These are phyloP conservation scores for Colletotrichum eleusines DNA, from an alignment of 2,329 filamentous ascomycete species.

Conservation along the genomic window DNA sequence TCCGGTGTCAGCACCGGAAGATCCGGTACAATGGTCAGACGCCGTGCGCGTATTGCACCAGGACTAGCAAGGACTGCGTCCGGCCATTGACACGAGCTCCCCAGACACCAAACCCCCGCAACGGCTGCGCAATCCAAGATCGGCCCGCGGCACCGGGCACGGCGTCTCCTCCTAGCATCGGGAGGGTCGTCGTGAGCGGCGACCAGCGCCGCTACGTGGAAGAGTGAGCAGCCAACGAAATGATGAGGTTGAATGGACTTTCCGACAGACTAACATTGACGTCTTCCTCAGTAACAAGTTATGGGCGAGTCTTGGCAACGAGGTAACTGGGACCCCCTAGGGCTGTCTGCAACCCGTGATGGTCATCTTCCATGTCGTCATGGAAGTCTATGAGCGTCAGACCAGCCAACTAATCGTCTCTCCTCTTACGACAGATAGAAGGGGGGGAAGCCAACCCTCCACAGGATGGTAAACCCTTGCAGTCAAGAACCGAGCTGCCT, in stretches of 20 bases:
- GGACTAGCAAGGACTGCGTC: slow-evolving; percentile 54
- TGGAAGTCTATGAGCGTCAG: background rate
- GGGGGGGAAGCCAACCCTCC: background rate
- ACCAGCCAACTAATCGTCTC: background rate
- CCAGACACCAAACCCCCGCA: background rate
- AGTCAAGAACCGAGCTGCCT: background rate
- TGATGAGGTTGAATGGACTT: no score
- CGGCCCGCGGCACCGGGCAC: background rate
- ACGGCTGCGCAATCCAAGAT: background rate
- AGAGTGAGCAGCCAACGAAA: background rate
- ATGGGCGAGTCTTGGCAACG: slow-evolving; percentile 20
- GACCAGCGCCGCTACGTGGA: slow-evolving; percentile 27
- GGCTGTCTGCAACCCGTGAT: background rate
- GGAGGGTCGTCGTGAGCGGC: slow-evolving; percentile 8
- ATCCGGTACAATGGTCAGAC: slow-evolving; percentile 71
- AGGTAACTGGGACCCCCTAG: background rate
- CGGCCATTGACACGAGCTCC: background rate
- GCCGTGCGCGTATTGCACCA: slow-evolving; percentile 70
- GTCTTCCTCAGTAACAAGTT: slow-evolving; percentile 17
- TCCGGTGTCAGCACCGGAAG: slow-evolving; percentile 70
- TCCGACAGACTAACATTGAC: background rate
- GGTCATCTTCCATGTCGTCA: background rate
- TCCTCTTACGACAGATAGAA: background rate
- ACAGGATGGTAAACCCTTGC: background rate
- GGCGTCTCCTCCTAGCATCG: background rate